Evolutionary conservation across 202 grass and related monocot species (phyloP), one percentile per base, ranked within the genome.

Genomic region (Setaria viridis): DNA sequence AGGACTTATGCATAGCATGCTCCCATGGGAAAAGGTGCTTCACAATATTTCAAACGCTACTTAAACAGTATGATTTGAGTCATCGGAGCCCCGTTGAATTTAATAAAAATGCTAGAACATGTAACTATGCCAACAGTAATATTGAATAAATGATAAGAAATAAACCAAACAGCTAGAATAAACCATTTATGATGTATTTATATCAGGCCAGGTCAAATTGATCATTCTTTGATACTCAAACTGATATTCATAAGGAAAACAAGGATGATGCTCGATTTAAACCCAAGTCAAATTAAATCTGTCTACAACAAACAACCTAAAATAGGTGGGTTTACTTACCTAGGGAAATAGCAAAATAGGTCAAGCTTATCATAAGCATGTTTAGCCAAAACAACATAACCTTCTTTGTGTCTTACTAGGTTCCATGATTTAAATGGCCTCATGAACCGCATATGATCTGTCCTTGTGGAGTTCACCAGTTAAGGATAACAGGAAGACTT

Each of bases 401-500:
- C 70, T 41, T 49, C 9, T 57, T 20, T 57, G 34, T 0, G 11
- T 21, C 80, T 68, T 51, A 30, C 82, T 45, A 76, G 32, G n/a
- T 72, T 75, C 11, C 0, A 51, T 39, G 39, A 43, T 50, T 42
- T 1, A 46, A 15, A 11, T 43, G 60, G 9, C 37, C 62, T 55
- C 82, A 75, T 20, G 16, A 10, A 39, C 12, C 20, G 25, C 16
- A 42, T 51, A 72, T 62, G 25, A 51, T 51, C 50, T 53, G 51
- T 56, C 65, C 49, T 56, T 75, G 29, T 30, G 50, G 13, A 81
- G 19, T 46, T 46, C 43, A 20, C 54, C 20, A 46, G 9, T 75
- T 56, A 20, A 41, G 65, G 33, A 88, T 67, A 70, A 48, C 53
- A 34, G 54, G 29, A 34, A 64, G 46, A 48, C 58, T 80, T 74